Percentiles rank a stretch among this genome's conserved stretches.
Conservation (phyloP, 2,329 filamentous ascomycete genomes). For the Didymosphaeria variabile region DNA sequence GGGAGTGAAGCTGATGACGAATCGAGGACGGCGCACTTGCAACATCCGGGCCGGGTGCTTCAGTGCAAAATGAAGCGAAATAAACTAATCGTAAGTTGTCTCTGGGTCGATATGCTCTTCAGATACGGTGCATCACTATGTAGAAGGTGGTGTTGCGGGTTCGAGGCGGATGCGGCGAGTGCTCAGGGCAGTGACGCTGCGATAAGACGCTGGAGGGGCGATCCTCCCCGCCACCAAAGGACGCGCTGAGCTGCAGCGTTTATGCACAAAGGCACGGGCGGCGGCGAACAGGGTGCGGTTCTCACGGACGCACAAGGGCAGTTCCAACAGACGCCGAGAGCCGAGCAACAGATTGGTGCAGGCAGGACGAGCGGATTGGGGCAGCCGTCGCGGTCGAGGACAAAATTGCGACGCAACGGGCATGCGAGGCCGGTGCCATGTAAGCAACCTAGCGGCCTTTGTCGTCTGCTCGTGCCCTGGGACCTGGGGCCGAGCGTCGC, state of each 20-base stretch:
- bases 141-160: slow-evolving; percentile 9
- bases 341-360: slow-evolving; percentile 29
- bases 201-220: slow-evolving; percentile 38
- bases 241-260: slow-evolving; percentile 26
- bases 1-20: slow-evolving; percentile 48
- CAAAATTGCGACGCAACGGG: slow-evolving; percentile 38
- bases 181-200: slow-evolving; percentile 36
- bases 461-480: slow-evolving; percentile 37
- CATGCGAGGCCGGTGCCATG: slow-evolving; percentile 37
- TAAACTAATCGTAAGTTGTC: neutral
- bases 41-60: slow-evolving; percentile 45
- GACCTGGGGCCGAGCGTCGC: slow-evolving; percentile 25
- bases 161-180: slow-evolving; percentile 15
- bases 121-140: neutral
- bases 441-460: slow-evolving; percentile 36
- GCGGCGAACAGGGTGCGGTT: slow-evolving; percentile 38
- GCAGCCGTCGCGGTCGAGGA: slow-evolving; percentile 26
- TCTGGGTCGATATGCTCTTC: neutral
- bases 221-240: slow-evolving; percentile 36
- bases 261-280: slow-evolving; percentile 42
- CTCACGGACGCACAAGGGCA: slow-evolving; percentile 32
- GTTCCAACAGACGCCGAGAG: slow-evolving; percentile 26
- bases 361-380: slow-evolving; percentile 30
- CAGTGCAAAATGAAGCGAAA: slow-evolving; percentile 19
- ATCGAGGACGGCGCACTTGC: slow-evolving; percentile 42